Base-by-base conservation (phyloP, 1,284 basidiomycete genomes). In the Rhodotorula sp. region DNA sequence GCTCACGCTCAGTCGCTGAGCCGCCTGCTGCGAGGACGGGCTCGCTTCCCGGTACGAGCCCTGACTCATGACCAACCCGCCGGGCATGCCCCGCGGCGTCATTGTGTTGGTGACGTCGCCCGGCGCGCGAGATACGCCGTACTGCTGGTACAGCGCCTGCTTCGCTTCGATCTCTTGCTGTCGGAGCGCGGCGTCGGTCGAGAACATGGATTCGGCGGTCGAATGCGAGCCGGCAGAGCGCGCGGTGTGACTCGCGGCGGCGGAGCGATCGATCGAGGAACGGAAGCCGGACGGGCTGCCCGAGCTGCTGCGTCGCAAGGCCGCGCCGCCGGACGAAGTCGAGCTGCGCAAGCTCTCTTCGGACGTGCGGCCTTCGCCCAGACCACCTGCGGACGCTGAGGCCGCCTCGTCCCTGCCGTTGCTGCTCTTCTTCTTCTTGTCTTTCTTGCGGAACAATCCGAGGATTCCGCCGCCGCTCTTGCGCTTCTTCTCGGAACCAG, bases 91-190 rank as follows among this genome's bases (percentile, higher is more conserved):
- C 20, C 62, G 64, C 26, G 70, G 71, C 46, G 72, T 69, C 73
- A 74, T 72, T 57, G 75, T 75, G 61, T 79, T 79, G 52, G 67
- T 64, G 47, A 73, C 26, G 62, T 79, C 79, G 46, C 74, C 76
- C 5, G 78, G 78, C 10, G 49, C 56, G 43, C 78, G 77, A 39
- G 76, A 72, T 16, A 80, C 77, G 56, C 79, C 79, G 78, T 95
- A 94, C 78, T 92, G 90, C 73, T 91, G 90, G 80, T 93, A 96
- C 60, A 92, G 83, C n/a, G 88, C 89, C 80, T 92, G 92, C 71
- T 93, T 90, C 75, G 93, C 89, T 79, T 96, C 93, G 69, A 88
- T 87, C 81, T 94, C 91, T 72, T 92, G 91, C 65, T 95, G 85
- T 63, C 89, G 87, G 15, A 88, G 86, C 0, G 87, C 84, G 8